Evolutionary conservation across 768 basidiomycete genomes (phyloP).

Genomic region (Kwoniella dendrophila): DNA sequence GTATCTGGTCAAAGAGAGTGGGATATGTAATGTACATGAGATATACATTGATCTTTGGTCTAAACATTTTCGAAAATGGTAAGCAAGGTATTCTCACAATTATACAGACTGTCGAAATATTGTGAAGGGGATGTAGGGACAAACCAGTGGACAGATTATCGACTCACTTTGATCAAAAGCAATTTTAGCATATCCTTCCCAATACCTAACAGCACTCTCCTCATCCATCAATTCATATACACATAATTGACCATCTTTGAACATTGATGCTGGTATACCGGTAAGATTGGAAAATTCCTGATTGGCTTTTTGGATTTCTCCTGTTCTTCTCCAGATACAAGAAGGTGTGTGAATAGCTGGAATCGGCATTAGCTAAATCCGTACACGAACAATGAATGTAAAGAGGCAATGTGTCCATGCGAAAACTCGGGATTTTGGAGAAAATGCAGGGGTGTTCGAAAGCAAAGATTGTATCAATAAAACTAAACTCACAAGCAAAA

Average conservation of each 20-base stretch:
- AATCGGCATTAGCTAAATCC: constrained; percentile 59
- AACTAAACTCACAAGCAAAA: constrained; percentile 50
- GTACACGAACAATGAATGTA: neutral
- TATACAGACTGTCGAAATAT: neutral
- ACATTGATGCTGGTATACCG: constrained; percentile 65
- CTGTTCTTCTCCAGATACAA: constrained; percentile 93
- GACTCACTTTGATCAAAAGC: constrained; percentile 47
- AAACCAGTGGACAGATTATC: neutral
- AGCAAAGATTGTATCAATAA: neutral
- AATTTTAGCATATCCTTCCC: constrained; percentile 91
- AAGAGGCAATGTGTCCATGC: neutral
- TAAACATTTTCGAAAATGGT: neutral
- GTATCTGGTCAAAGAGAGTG: constrained; percentile 39
- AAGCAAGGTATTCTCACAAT: neutral
- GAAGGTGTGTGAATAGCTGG: constrained; percentile 96
- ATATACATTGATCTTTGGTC: constrained; percentile 50
- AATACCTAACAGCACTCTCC: constrained; percentile 93
- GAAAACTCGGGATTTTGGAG: too few species aligned
- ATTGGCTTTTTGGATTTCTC: constrained; percentile 98
- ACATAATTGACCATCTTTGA: constrained; percentile 75
- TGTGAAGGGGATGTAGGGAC: neutral
- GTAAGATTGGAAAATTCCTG: constrained; percentile 85
- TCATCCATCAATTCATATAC: constrained; percentile 99
- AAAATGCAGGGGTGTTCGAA: too few species aligned
- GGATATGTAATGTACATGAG: constrained; percentile 50